A percentile compares a stretch with the other conserved stretches of the same genome.
Conservation (phyloP, 768 basidiomycete genomes). For the Boletellus ananas region DNA sequence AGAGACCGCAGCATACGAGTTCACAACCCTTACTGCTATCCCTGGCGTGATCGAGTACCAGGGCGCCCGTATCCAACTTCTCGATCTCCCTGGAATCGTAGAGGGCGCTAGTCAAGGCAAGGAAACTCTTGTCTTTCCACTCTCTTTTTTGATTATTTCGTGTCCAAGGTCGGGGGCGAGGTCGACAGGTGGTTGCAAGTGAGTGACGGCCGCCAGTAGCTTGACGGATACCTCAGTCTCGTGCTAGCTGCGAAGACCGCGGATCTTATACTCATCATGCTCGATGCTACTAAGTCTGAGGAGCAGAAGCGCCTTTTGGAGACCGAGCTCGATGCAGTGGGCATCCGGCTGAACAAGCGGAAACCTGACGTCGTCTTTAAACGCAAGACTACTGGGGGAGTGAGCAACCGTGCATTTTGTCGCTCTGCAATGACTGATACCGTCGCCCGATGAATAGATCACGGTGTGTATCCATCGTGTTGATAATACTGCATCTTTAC, state of each 20-base stretch:
- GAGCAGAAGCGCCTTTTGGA: conserved; percentile 88
- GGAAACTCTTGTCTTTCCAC: background rate
- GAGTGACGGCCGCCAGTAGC: conserved; percentile 15
- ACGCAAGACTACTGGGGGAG: conserved; percentile 87
- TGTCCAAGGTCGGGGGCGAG: conserved; percentile 71
- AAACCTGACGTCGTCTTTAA: conserved; percentile 96
- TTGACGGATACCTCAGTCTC: conserved; percentile 6
- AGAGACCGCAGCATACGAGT: conserved; percentile 90
- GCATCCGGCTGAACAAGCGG: conserved; percentile 86
- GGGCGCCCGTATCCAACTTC: conserved; percentile 88
- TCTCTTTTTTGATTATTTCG: background rate
- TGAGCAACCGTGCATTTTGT: conserved; percentile 35
- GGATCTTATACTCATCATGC: conserved; percentile 90
- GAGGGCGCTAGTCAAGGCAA: conserved; percentile 82
- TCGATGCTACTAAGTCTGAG: conserved; percentile 89
- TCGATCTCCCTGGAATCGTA: conserved; percentile 95
- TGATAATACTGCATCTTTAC: background rate
- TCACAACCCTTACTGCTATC: conserved; percentile 93
- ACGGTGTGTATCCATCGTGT: conserved; percentile 43
- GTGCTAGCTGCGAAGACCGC: conserved; percentile 75
- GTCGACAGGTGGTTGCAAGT: conserved; percentile 95
- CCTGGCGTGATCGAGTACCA: conserved; percentile 97
- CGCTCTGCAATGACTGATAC: background rate
- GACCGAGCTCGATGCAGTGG: conserved; percentile 93
- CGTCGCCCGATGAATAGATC: conserved; percentile 44